phyloP scores from a whole-genome alignment of 768 basidiomycete species.

The Coprinopsis marcescibilis region DNA sequence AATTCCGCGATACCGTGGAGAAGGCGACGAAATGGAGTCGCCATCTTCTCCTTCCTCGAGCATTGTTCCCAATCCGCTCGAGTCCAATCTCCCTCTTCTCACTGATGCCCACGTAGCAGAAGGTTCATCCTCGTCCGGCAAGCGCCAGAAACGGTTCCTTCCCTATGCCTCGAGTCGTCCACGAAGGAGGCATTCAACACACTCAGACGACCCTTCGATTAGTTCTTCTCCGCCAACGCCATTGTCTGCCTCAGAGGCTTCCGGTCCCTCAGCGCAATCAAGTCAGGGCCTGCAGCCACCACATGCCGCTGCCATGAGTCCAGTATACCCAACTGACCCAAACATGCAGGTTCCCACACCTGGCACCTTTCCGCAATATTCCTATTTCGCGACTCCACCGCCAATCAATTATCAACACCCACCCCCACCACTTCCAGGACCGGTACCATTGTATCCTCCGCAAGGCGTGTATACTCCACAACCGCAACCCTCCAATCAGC shows the following conservation, averaged over 20 bases:
- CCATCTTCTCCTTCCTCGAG: slow-evolving; percentile 35
- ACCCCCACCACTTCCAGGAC: slow-evolving; percentile 3
- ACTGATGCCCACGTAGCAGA: slow-evolving; percentile 41
- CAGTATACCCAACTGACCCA: neutral
- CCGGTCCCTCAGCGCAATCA: slow-evolving; percentile 1
- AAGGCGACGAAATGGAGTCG: slow-evolving; percentile 65
- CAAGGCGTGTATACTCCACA: too few species aligned
- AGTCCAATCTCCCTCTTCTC: slow-evolving; percentile 41
- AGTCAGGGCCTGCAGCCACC: neutral
- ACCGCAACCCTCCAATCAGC: too few species aligned
- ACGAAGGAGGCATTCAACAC: slow-evolving; percentile 29
- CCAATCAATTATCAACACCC: too few species aligned
- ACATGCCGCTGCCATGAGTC: neutral
- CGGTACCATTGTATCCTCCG: too few species aligned
- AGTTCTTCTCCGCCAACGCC: slow-evolving; percentile 14
- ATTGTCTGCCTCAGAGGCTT: slow-evolving; percentile 10
- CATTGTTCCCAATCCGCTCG: slow-evolving; percentile 22
- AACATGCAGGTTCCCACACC: neutral
- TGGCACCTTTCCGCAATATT: neutral
- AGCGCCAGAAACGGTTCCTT: slow-evolving; percentile 36
- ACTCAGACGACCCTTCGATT: slow-evolving; percentile 16
- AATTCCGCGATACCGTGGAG: slow-evolving; percentile 73
- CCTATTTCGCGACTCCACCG: slow-evolving; percentile 2
- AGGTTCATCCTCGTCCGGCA: slow-evolving; percentile 20
- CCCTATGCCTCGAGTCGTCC: slow-evolving; percentile 39